A percentile compares a stretch with the other conserved stretches of the same genome.
phyloP scores from a whole-genome alignment of 2,329 filamentous ascomycete species.

The Neospermospora avenae region DNA sequence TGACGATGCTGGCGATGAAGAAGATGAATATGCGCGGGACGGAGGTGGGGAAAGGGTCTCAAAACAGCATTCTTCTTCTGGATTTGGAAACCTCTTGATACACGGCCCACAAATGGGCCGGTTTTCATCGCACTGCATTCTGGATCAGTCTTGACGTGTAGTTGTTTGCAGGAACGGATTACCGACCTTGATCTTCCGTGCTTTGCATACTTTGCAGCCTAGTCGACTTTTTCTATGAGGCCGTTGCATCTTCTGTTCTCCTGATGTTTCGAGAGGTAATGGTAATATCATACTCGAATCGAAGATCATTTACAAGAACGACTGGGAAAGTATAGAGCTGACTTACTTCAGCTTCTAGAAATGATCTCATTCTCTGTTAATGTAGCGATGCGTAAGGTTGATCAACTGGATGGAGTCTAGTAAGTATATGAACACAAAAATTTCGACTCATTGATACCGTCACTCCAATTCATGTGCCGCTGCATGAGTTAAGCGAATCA shows the following conservation, averaged over 20 bases:
- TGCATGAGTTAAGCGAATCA: background rate
- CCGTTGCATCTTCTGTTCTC: background rate
- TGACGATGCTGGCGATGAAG: background rate
- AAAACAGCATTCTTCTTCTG: conserved; percentile 11
- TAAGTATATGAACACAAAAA: background rate
- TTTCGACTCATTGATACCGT: background rate
- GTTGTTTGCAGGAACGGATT: background rate
- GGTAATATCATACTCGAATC: background rate
- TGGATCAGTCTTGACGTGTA: background rate
- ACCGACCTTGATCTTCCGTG: conserved; percentile 17
- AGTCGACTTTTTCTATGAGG: conserved; percentile 16
- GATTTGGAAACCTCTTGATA: conserved; percentile 8
- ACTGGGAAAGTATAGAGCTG: background rate
- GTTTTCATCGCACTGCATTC: conserved; percentile 12
- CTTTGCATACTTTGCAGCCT: conserved; percentile 17
- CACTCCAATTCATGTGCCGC: background rate
- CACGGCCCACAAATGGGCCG: conserved; percentile 10
- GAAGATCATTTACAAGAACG: background rate
- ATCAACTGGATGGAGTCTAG: too few species aligned
- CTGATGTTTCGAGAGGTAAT: background rate
- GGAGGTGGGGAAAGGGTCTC: background rate
- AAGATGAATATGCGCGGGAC: background rate
- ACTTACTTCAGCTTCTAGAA: background rate
- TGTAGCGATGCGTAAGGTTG: too few species aligned
- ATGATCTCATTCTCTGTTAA: background rate